Conservation (phyloP, 2,329 filamentous ascomycete species). For the Bipolaris sorokiniana region DNA sequence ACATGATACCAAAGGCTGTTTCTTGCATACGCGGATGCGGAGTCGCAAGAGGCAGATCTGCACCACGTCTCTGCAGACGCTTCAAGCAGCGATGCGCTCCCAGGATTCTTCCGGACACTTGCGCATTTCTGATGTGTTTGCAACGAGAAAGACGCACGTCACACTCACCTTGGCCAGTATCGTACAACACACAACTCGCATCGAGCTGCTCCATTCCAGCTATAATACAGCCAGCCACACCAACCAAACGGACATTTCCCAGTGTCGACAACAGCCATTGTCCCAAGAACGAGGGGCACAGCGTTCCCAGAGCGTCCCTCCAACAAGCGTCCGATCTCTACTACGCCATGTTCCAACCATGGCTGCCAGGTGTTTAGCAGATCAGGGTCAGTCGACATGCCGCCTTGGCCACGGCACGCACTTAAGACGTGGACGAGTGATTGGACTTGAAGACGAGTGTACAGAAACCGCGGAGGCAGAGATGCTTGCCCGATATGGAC, state of each 20-base stretch:
- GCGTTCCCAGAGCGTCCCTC: conserved; percentile 17
- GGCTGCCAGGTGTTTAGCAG: conserved; percentile 7
- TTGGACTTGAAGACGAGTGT: conserved; percentile 6
- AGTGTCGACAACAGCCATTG: conserved; percentile 21
- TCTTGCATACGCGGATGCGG: conserved; percentile 9
- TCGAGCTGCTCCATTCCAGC: conserved; percentile 2
- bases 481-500: conserved; percentile 12
- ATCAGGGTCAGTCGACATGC: conserved; percentile 8
- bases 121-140: conserved; percentile 29
- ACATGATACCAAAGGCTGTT: conserved; percentile 13
- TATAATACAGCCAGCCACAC: conserved; percentile 16
- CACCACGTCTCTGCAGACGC: conserved; percentile 29
- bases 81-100: conserved; percentile 31
- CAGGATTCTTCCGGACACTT: conserved; percentile 37
- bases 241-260: conserved; percentile 23
- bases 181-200: conserved; percentile 8
- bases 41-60: conserved; percentile 22
- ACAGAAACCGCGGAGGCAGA: conserved; percentile 22
- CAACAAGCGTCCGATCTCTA: conserved; percentile 1
- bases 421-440: conserved; percentile 21
- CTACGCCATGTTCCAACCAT: conserved; percentile 4
- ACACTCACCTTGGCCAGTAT: conserved; percentile 25
- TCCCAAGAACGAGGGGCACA: conserved; percentile 25
- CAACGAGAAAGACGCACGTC: conserved; percentile 15
- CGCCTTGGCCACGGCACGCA: conserved; percentile 23